Evolutionary conservation across 345 rosid species (phyloP), one percentile per base, ranked within the genome.

Genomic region (Diplotaxis tenuifolia): DNA sequence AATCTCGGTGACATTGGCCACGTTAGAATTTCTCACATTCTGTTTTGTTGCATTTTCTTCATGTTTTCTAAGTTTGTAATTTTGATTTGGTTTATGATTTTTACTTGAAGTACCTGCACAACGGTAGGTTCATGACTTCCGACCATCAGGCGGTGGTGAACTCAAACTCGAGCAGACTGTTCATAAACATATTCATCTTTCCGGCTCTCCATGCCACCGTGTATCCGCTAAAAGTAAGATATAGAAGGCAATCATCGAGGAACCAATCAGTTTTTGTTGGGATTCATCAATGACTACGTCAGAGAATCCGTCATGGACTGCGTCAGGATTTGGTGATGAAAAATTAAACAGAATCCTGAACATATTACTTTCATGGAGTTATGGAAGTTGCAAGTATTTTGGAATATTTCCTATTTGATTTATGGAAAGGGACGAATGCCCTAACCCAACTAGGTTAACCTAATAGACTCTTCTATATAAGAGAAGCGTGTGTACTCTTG

Each of bases 1-100:
- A 89, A 91, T 65, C 96, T 93, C 12, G 98, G 97, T 0, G 98
- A 93, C 52, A 97, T 91, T 31, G 93, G 96, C 5, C 95, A 88
- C 20, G 98, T 94, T 64, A 86, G 98, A 77, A 31, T 12, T 38
- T 28, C 32, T 28, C 36, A 12, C 27, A 40, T 15, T 45, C 52
- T 9, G 18, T 15, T 6, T 45, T 7, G 16, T 14, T 42, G 16
- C 49, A 42, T n/a, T 14, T 42, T 42, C 49, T 42, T 42, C 7
- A 14, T 14, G 10, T 40, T 40, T 40, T 40, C 6, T 40, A 4
- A 3, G 16, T 40, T 40, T 40, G 11, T 40, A 4, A 15, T 2
- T 45, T n/a, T 45, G 8, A 45, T 45, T 45, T 45, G 20, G 4
- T 45, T 20, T 15, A 45, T n/a, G 52, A 42, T 12, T 2, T 10